Conservation (phyloP, 805 yeast species). For the Candida glaebosa region DNA sequence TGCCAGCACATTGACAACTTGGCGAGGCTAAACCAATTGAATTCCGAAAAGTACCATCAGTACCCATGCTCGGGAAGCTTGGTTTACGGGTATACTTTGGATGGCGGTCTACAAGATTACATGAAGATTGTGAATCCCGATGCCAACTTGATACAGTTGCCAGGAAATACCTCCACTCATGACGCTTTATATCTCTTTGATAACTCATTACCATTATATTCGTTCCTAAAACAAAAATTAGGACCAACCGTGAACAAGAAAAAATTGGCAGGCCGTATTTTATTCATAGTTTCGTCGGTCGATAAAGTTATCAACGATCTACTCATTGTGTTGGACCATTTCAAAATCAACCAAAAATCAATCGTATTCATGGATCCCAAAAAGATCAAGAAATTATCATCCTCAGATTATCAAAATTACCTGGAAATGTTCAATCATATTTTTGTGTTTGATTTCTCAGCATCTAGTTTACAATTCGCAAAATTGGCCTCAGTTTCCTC, state of each 20-base stretch:
- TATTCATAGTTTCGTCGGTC: slow-evolving; percentile 1
- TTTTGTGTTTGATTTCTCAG: slow-evolving; percentile 18
- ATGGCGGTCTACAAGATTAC: slow-evolving; percentile 41
- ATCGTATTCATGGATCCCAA: slow-evolving; percentile 14
- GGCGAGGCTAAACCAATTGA: slow-evolving; percentile 1
- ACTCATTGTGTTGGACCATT: slow-evolving; percentile 28
- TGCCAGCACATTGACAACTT: slow-evolving; percentile 12
- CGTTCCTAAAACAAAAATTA: slow-evolving; percentile 19
- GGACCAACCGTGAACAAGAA: background rate
- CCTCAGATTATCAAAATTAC: slow-evolving; percentile 10
- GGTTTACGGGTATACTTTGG: slow-evolving; percentile 30
- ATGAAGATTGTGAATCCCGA: slow-evolving; percentile 24
- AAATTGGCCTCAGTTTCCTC: slow-evolving; percentile 17
- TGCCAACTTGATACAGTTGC: slow-evolving; percentile 23
- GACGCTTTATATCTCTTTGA: slow-evolving; percentile 35
- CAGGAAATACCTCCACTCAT: slow-evolving; percentile 30
- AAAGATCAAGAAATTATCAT: slow-evolving; percentile 7
- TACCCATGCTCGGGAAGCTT: slow-evolving; percentile 20
- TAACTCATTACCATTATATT: slow-evolving; percentile 32
- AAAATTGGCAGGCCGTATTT: background rate
- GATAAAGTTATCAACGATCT: slow-evolving; percentile 35
- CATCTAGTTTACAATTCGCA: slow-evolving; percentile 18
- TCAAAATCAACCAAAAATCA: slow-evolving; percentile 14
- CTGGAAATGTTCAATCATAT: slow-evolving; percentile 16
- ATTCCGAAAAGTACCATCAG: background rate